A percentile compares a stretch with the other conserved stretches of the same genome.
These are phyloP conservation scores for cucumber (Cucumis sativus) DNA, from an alignment of 306 rosid species.

Conservation along the genomic window DNA sequence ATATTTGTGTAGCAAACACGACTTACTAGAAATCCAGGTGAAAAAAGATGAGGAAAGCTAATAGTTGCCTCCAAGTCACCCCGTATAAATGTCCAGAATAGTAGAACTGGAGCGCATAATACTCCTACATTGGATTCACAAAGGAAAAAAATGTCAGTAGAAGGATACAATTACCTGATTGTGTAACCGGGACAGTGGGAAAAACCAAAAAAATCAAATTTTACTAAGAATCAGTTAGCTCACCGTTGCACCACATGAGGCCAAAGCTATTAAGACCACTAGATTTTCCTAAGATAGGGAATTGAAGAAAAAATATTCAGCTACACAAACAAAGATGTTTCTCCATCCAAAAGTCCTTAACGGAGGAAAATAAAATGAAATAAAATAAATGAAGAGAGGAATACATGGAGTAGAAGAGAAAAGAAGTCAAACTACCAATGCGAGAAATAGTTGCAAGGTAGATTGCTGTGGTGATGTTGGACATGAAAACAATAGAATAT, in stretches of 20 bases:
- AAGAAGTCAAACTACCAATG: conserved; percentile 43
- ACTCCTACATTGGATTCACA: conserved; percentile 35
- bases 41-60: conserved; percentile 50
- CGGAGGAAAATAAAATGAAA: neutral
- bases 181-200: neutral
- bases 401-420: neutral
- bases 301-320: conserved; percentile 9
- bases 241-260: conserved; percentile 99
- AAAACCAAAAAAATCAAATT: neutral
- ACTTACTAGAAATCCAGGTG: conserved; percentile 80
- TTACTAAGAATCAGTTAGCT: conserved; percentile 15
- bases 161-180: conserved; percentile 4
- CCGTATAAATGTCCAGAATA: conserved; percentile 57
- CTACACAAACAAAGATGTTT: conserved; percentile 17
- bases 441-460: conserved; percentile 92
- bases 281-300: conserved; percentile 61
- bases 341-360: neutral
- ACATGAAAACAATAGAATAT: conserved; percentile 71
- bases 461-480: conserved; percentile 81
- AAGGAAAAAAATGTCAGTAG: neutral
- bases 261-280: conserved; percentile 98
- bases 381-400: neutral
- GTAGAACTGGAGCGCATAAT: conserved; percentile 62
- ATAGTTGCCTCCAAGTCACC: conserved; percentile 71
- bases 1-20: neutral